phyloP scores from a whole-genome alignment of 495 filamentous ascomycete species.

The Penicillium longicatenatum region DNA sequence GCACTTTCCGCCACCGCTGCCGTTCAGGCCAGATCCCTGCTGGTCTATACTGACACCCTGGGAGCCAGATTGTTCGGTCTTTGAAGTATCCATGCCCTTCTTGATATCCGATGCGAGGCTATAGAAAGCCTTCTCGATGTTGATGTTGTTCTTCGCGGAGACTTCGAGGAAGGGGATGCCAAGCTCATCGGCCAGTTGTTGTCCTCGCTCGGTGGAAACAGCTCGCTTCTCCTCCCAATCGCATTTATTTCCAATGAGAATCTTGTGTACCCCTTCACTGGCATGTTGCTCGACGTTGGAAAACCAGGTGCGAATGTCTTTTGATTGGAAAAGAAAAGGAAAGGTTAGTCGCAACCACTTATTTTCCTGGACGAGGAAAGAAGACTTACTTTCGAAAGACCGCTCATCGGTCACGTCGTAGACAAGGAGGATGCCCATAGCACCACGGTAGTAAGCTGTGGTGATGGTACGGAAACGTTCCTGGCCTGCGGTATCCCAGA shows the following conservation, averaged over 20 bases:
- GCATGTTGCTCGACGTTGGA: slow-evolving; percentile 99
- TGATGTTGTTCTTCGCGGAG: slow-evolving; percentile 97
- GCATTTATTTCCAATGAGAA: slow-evolving; percentile 99
- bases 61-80: slow-evolving; percentile 67
- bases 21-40: slow-evolving; percentile 58
- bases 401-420: slow-evolving; percentile 98
- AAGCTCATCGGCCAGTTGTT: slow-evolving; percentile 91
- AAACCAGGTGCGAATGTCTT: slow-evolving; percentile 99
- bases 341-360: not conserved
- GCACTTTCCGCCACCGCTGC: slow-evolving; percentile 74
- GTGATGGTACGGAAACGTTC: slow-evolving; percentile 98
- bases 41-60: slow-evolving; percentile 73
- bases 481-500: slow-evolving; percentile 98
- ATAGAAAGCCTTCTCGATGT: slow-evolving; percentile 99
- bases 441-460: slow-evolving; percentile 96
- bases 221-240: slow-evolving; percentile 99
- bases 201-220: slow-evolving; percentile 89
- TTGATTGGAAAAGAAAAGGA: slow-evolving; percentile 12
- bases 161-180: slow-evolving; percentile 99
- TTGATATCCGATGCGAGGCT: slow-evolving; percentile 95
- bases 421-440: slow-evolving; percentile 97
- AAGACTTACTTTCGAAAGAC: slow-evolving; percentile 86
- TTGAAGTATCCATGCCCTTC: slow-evolving; percentile 75
- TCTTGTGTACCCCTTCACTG: slow-evolving; percentile 99
- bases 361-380: not conserved